Evolutionary conservation across 2,329 filamentous ascomycete genomes (phyloP).

Genomic region (Diaporthe ampelina): DNA sequence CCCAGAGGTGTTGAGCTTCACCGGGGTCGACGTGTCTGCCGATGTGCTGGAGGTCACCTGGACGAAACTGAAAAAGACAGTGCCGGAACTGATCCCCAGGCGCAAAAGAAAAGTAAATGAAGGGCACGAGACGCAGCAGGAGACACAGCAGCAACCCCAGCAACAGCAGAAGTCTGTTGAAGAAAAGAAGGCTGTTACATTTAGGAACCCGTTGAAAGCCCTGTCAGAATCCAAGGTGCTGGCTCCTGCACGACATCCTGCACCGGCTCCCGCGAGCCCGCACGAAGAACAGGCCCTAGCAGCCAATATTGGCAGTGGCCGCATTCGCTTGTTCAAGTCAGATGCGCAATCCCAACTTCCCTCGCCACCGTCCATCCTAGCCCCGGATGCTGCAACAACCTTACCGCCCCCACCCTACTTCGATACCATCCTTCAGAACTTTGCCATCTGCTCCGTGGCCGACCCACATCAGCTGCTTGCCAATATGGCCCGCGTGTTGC

Average conservation of each 20-base stretch:
- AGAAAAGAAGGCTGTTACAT: conserved; percentile 11
- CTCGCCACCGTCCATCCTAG: conserved; percentile 36
- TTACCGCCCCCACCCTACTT: conserved; percentile 57
- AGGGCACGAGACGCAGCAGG: conserved; percentile 41
- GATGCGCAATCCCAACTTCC: conserved; percentile 45
- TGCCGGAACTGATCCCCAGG: conserved; percentile 53
- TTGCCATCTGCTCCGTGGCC: conserved; percentile 74
- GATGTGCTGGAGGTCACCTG: conserved; percentile 73
- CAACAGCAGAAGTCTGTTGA: conserved; percentile 10
- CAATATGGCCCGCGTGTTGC: conserved; percentile 66
- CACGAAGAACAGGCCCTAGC: conserved; percentile 39
- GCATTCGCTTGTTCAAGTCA: conserved; percentile 51
- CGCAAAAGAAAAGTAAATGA: conserved; percentile 19
- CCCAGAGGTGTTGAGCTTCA: conserved; percentile 66
- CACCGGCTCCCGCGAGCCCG: conserved; percentile 23
- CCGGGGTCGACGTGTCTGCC: conserved; percentile 72
- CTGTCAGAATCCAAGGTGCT: conserved; percentile 46
- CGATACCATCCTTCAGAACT: conserved; percentile 75
- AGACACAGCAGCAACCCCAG: conserved; percentile 41
- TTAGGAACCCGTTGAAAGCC: conserved; percentile 39
- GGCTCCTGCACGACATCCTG: conserved; percentile 36
- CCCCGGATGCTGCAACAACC: conserved; percentile 46
- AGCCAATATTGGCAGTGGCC: conserved; percentile 42
- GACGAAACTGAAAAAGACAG: conserved; percentile 59
- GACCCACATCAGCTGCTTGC: conserved; percentile 67